phyloP scores from a whole-genome alignment of 306 rosid species.

The Prunus mume region DNA sequence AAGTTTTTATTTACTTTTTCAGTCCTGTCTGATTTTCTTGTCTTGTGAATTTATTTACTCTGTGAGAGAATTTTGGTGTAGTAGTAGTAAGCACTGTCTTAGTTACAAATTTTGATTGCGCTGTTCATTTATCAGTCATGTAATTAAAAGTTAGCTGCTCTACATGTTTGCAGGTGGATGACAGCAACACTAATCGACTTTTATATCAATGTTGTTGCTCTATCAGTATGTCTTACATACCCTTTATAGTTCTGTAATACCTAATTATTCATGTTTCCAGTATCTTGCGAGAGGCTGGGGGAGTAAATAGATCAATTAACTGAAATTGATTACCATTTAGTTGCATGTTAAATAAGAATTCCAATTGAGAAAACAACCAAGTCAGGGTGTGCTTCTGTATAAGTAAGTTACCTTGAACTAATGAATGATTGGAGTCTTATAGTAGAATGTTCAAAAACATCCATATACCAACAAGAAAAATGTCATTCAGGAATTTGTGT shows the following conservation, averaged over 20 bases:
- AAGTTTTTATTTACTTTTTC: constrained; percentile 34
- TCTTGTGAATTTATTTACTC: background rate
- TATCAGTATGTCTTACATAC: constrained; percentile 55
- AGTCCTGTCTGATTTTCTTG: background rate
- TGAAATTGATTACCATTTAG: background rate
- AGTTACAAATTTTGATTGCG: background rate
- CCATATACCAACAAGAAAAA: background rate
- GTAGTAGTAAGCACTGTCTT: background rate
- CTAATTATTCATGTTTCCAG: background rate
- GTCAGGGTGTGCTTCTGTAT: background rate
- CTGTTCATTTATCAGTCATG: constrained; percentile 17
- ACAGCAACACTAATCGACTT: constrained; percentile 72
- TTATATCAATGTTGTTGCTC: constrained; percentile 66
- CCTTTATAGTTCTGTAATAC: constrained; percentile 18
- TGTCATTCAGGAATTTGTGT: background rate
- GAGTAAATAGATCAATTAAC: background rate
- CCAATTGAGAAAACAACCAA: background rate
- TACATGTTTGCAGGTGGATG: constrained; percentile 67
- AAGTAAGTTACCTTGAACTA: background rate
- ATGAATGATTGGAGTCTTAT: background rate
- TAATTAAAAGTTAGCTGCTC: constrained; percentile 20
- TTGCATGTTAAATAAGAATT: background rate
- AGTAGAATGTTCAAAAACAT: background rate
- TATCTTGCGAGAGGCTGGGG: background rate
- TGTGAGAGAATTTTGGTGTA: background rate